Conservation (phyloP, 2,329 filamentous ascomycete species). For the Arthrobotrys entomopaga region DNA sequence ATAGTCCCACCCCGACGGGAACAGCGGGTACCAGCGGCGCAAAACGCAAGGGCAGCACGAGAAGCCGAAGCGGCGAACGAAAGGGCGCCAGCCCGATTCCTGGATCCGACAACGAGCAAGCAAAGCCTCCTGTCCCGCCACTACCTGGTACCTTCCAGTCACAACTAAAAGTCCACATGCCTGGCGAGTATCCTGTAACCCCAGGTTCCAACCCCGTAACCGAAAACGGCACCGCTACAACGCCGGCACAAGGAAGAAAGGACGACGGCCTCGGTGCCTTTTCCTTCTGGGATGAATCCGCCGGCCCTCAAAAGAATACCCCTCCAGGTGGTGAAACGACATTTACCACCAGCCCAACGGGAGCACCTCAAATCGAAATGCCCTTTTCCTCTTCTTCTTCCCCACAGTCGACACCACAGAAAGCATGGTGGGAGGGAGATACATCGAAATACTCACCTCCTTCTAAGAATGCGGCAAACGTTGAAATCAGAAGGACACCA, state of each 20-base stretch:
- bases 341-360: slow-evolving; percentile 39
- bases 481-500: slow-evolving; percentile 31
- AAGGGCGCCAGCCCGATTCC: slow-evolving; percentile 44
- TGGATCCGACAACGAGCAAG: slow-evolving; percentile 19
- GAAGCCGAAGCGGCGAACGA: slow-evolving; percentile 44
- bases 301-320: slow-evolving; percentile 6
- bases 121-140: slow-evolving; percentile 46
- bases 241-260: slow-evolving; percentile 7
- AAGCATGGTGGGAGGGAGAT: slow-evolving; percentile 45
- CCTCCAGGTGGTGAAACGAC: slow-evolving; percentile 7
- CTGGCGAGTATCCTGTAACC: slow-evolving; percentile 48
- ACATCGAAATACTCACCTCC: slow-evolving; percentile 41
- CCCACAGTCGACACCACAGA: slow-evolving; percentile 22
- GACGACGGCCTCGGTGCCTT: slow-evolving; percentile 43
- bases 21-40: slow-evolving; percentile 20
- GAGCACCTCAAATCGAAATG: slow-evolving; percentile 47
- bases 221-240: slow-evolving; percentile 24
- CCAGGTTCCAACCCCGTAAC: slow-evolving; percentile 6
- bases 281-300: slow-evolving; percentile 47
- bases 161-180: slow-evolving; percentile 44
- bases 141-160: slow-evolving; percentile 39
- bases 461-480: background rate
- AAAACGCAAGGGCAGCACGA: slow-evolving; percentile 39
- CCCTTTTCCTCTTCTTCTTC: slow-evolving; percentile 12
- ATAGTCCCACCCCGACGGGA: slow-evolving; percentile 22